Evolutionary conservation across 257 asterid species (phyloP), one percentile per base, ranked within the genome.

Genomic region (Capsicum chinense): DNA sequence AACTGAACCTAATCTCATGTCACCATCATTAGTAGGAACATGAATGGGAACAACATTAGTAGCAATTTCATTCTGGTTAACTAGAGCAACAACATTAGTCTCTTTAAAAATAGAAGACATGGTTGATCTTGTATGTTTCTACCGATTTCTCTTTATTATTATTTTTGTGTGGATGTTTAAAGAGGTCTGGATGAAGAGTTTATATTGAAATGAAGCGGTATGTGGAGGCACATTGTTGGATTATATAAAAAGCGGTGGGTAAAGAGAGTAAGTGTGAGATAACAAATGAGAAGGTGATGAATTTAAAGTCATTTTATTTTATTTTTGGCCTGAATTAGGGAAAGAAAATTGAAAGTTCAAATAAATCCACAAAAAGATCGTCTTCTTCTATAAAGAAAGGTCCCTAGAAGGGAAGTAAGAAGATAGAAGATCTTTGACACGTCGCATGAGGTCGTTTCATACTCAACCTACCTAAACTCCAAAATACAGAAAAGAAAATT

Each of bases 281-380:
- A 6, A 66, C 39, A 33, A 8, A 66, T 6, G 7, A 12, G 35
- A 1, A 47, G 12, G 26, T 19, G 80, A 50, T 48, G 59, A 19
- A 73, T 48, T 73, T 19, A 48, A 73, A 74, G 19, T 12, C 80
- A 74, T 48, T 63, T 63, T 48, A 7, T 7, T 7, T 48, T 21
- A 21, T 21, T 48, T 56, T 73, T 48, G 37, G n/a, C 79, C 9
- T 5, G 9, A 39, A 39, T 57, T 57, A 57, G 14, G 79, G 21
- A 16, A 39, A 15, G 7, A 44, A n/a, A 44, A 47, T 19, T 71
- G 79, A 10, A 44, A 71, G 17, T 47, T 19, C 16, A 50, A 6
- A 48, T 74, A 74, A 74, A 5, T 39, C 57, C 80, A 74, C 13
- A 74, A 4, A 50, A 74, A 74, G 37, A 50, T 74, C 60, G 80